A percentile compares a stretch with the other conserved stretches of the same genome.
These are phyloP conservation scores for Coriolopsis trogii DNA, from an alignment of 1,284 basidiomycete species.

Conservation along the genomic window DNA sequence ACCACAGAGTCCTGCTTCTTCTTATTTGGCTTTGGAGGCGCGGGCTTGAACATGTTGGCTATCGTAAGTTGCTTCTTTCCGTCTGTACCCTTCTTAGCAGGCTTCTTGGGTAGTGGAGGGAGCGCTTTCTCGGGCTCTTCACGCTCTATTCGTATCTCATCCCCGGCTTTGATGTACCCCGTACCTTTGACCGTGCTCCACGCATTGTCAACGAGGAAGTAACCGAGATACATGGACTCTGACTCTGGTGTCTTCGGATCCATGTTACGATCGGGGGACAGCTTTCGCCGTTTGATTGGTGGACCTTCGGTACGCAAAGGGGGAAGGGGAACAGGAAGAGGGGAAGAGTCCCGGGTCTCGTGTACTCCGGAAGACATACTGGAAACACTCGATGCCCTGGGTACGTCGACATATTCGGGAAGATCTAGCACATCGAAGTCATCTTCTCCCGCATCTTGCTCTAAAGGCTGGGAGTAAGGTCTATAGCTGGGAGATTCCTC, in stretches of 20 bases:
- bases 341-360: conserved; percentile 33
- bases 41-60: conserved; percentile 64
- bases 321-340: conserved; percentile 12
- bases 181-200: conserved; percentile 80
- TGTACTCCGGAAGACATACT: conserved; percentile 35
- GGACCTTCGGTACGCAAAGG: conserved; percentile 17
- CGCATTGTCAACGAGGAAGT: conserved; percentile 73
- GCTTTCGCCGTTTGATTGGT: conserved; percentile 52
- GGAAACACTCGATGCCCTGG: conserved; percentile 47
- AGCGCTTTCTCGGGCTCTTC: conserved; percentile 46
- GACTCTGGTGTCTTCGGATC: conserved; percentile 12
- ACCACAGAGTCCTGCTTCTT: conserved; percentile 69
- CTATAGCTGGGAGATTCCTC: conserved; percentile 37
- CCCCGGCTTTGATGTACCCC: conserved; percentile 67
- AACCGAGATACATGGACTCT: conserved; percentile 57
- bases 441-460: conserved; percentile 10
- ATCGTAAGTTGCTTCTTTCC: conserved; percentile 68
- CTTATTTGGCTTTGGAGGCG: conserved; percentile 50
- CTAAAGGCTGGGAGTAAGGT: not conserved
- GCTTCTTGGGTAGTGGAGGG: conserved; percentile 22
- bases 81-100: conserved; percentile 30
- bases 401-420: conserved; percentile 23
- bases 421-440: conserved; percentile 56
- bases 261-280: conserved; percentile 27
- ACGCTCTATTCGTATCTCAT: conserved; percentile 59